Evolutionary conservation across 2,329 filamentous ascomycete genomes (phyloP).

Genomic region (Nothomitra cinnamomea): DNA sequence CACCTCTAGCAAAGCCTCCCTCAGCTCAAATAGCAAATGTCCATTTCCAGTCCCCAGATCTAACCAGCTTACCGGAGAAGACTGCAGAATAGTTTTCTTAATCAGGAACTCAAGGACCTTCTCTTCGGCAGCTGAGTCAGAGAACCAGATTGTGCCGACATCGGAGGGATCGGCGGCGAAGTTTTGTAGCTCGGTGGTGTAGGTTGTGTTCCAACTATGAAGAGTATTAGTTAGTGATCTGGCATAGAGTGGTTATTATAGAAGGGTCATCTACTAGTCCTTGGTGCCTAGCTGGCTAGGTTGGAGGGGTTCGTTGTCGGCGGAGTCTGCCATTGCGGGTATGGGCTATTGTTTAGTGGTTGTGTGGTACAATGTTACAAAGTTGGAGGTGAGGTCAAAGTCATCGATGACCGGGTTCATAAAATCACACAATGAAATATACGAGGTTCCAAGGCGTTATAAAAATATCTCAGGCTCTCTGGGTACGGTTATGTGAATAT

Average conservation of each 20-base stretch:
- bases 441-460: too few relatives aligned
- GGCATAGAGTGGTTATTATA: not conserved
- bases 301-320: conserved; percentile 32
- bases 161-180: conserved; percentile 55
- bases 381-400: too few relatives aligned
- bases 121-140: conserved; percentile 73
- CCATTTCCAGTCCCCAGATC: conserved; percentile 94
- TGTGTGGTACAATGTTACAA: too few relatives aligned
- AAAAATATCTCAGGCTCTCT: too few relatives aligned
- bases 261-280: conserved; percentile 49
- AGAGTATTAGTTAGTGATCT: not conserved
- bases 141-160: conserved; percentile 90
- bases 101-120: conserved; percentile 58
- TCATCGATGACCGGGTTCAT: too few relatives aligned
- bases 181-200: conserved; percentile 54
- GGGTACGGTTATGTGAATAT: too few relatives aligned
- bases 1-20: conserved; percentile 27
- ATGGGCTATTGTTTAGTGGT: too few relatives aligned
- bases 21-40: conserved; percentile 68
- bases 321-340: not conserved
- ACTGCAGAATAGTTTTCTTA: conserved; percentile 27
- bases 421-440: too few relatives aligned
- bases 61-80: conserved; percentile 35
- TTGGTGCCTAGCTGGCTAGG: conserved; percentile 75
- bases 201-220: conserved; percentile 41